A percentile compares a stretch with the other conserved stretches of the same genome.
These are phyloP conservation scores for Malus sylvestris DNA, from an alignment of 306 rosid genomes.

Conservation along the genomic window DNA sequence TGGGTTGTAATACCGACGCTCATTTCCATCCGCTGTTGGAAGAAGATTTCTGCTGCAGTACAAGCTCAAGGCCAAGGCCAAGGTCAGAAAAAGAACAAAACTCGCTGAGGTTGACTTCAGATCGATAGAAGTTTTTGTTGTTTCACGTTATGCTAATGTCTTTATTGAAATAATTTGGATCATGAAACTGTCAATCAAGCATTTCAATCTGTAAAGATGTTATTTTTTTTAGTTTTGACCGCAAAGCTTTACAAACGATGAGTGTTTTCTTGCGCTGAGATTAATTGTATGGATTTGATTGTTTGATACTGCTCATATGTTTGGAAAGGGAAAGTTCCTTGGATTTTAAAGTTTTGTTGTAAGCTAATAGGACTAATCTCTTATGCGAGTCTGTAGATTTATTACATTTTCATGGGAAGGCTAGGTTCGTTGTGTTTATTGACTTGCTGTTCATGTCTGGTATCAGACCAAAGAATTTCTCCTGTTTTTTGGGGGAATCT, in stretches of 20 bases:
- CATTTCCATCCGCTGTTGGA: conserved; percentile 70
- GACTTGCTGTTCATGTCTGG: too few species aligned
- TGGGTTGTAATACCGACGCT: conserved; percentile 73
- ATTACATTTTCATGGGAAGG: neutral
- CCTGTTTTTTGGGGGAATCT: neutral
- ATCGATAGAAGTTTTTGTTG: neutral
- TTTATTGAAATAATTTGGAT: neutral
- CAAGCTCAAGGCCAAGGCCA: conserved; percentile 20
- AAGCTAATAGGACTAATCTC: neutral
- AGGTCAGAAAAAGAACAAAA: conserved; percentile 62
- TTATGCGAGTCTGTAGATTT: neutral
- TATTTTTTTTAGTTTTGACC: neutral
- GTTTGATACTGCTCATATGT: neutral
- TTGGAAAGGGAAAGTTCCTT: neutral
- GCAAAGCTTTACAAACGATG: neutral
- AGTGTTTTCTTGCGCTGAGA: neutral
- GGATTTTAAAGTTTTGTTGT: neutral
- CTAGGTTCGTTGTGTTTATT: too few species aligned
- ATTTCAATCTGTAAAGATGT: neutral
- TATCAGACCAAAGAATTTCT: too few species aligned
- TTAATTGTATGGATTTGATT: neutral
- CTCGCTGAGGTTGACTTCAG: conserved; percentile 36
- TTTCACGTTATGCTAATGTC: neutral
- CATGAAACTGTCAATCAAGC: neutral
- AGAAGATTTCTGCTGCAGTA: conserved; percentile 49